Percentiles rank a stretch among this genome's conserved stretches.
Evolutionary conservation across 176 grass and related monocot genomes (phyloP).

Genomic region (Aegilops sharonensis): DNA sequence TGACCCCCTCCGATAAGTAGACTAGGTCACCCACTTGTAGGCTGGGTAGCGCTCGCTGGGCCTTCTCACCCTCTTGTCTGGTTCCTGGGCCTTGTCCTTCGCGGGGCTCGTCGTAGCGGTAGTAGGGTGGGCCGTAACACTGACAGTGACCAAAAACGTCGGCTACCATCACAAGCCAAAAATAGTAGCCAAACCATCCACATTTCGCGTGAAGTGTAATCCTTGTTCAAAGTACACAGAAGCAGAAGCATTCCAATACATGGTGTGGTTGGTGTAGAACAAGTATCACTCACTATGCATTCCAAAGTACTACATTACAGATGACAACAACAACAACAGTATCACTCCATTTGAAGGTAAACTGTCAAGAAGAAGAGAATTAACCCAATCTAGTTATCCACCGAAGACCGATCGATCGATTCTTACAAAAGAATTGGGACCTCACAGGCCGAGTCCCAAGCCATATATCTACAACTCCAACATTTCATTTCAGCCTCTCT

Average conservation of each 20-base stretch:
- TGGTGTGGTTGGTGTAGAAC: not conserved
- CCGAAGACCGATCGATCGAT: not conserved
- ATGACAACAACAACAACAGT: not conserved
- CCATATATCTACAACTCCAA: constrained; percentile 60
- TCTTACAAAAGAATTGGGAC: constrained; percentile 57
- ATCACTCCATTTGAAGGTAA: constrained; percentile 40
- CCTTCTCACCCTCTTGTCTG: too few relatives aligned
- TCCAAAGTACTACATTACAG: constrained; percentile 30
- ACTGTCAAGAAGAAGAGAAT: constrained; percentile 6
- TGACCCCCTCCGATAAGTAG: too few relatives aligned
- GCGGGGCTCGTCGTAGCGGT: too few relatives aligned
- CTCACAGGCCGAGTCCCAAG: constrained; percentile 26
- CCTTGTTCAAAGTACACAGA: not conserved
- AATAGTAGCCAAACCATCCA: not conserved
- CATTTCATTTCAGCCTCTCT: constrained; percentile 15
- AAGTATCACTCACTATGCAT: constrained; percentile 27
- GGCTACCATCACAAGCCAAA: not conserved
- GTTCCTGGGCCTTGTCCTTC: too few relatives aligned
- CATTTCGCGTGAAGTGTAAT: not conserved
- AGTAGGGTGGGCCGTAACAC: too few relatives aligned
- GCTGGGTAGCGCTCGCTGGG: too few relatives aligned
- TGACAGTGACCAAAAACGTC: not conserved
- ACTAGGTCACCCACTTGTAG: too few relatives aligned
- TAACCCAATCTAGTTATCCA: constrained; percentile 27
- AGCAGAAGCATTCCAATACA: not conserved